phyloP scores from a whole-genome alignment of 139 green algal species.

The Chlorella sorokiniana region DNA sequence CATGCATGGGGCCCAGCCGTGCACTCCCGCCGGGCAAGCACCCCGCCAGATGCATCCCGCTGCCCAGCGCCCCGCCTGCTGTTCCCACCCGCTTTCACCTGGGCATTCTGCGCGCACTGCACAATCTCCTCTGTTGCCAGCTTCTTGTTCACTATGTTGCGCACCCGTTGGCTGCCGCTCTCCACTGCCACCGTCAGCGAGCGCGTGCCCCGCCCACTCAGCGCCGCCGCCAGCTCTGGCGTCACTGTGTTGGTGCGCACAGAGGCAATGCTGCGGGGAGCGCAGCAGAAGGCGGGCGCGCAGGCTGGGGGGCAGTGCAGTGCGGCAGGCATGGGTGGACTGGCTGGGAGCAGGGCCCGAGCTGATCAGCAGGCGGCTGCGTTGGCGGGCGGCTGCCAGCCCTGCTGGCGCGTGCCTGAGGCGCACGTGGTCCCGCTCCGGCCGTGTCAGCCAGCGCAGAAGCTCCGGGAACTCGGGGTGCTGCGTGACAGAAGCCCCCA shows the following conservation, averaged over 20 bases:
- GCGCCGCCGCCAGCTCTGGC: conserved; percentile 47
- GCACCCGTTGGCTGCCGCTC: conserved; percentile 56
- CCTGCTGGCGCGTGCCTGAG: conserved; percentile 17
- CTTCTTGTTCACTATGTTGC: conserved; percentile 57
- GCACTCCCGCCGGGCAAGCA: too few species aligned
- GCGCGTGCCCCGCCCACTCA: conserved; percentile 51
- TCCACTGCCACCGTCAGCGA: conserved; percentile 63
- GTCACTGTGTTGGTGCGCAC: conserved; percentile 63
- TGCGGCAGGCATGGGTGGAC: too few species aligned
- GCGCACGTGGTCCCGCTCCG: conserved; percentile 48
- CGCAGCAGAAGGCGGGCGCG: neutral
- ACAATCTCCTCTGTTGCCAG: conserved; percentile 52
- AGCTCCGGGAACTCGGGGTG: conserved; percentile 60
- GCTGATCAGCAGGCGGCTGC: neutral
- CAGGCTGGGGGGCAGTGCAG: neutral
- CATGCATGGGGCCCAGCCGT: too few species aligned
- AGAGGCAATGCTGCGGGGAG: conserved; percentile 37
- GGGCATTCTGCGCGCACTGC: conserved; percentile 29
- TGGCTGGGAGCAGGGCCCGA: neutral
- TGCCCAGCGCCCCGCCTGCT: too few species aligned
- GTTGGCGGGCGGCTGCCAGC: neutral
- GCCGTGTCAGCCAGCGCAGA: conserved; percentile 49
- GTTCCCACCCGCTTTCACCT: neutral
- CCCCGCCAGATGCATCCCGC: too few species aligned
- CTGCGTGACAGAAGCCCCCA: conserved; percentile 61